Evolutionary conservation across 176 grass and related monocot species (phyloP), one percentile per base, ranked within the genome.

Genomic region (Eremochloa ophiuroides): DNA sequence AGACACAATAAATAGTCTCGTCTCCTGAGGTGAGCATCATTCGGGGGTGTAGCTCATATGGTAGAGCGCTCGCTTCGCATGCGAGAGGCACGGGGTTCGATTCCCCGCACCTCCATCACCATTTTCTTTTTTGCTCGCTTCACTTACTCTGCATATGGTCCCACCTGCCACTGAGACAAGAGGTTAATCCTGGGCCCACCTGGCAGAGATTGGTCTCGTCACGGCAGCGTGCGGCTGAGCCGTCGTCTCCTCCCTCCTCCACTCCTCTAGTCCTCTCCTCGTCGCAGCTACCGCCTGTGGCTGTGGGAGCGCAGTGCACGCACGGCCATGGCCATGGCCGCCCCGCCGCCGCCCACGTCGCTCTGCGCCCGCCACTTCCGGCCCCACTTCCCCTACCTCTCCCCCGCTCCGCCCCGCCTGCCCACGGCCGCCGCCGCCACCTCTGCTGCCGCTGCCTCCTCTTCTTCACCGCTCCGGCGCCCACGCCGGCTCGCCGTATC

Each of bases 51-150:
- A 97, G 94, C 94, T 94, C 94, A 97, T 86, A 92, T 88, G 94
- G 94, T 97, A 94, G 94, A 92, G 91, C 91, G 94, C 91, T 97
- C 91, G 91, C 94, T 97, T 94, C 85, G 94, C 94, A 94, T 97
- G 94, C 94, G 91, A 94, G 89, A 94, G 91, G 94, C 94, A 97
- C 94, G 89, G 89, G 89, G 94, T 97, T 97, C 85, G 89, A 97
- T 77, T 77, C 56, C 74, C 74, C 74, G 56, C 74, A 76, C 74
- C 74, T 76, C 74, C 53, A 40, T 40, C n/a, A n/a, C n/a, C n/a
- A n/a, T 40, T 25, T 16, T 58, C 1, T 61, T 61, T 42, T 61
- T 56, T 4, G 8, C 7, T n/a, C 50, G 7, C 11, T 59, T 37
- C 30, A 1, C 13, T 8, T 7, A 0, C 16, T 4, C 33, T 34